Percentiles rank a stretch among this genome's conserved stretches.
Conservation (phyloP, 2,329 filamentous ascomycete species). For the Emergomyces pasteurianus region DNA sequence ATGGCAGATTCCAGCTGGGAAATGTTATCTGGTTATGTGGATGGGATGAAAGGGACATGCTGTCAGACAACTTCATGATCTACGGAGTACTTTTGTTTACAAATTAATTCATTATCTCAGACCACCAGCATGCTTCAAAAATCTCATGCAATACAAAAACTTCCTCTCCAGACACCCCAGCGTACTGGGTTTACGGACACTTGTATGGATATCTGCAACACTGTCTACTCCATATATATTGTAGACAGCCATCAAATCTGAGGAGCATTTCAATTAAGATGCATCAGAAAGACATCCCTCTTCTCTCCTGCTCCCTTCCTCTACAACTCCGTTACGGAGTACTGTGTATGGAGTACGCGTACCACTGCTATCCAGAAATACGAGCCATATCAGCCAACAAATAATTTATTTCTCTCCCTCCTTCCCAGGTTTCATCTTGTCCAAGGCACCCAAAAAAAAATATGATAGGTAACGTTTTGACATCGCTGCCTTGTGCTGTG, state of each 20-base stretch:
- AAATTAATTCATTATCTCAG: not conserved
- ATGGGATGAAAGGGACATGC: too few relatives aligned
- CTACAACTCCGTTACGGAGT: not conserved
- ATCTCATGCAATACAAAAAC: not conserved
- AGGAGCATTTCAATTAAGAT: not conserved
- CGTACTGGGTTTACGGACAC: not conserved
- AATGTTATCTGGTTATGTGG: too few relatives aligned
- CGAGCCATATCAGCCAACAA: too few relatives aligned
- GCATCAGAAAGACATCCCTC: not conserved
- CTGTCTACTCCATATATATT: not conserved
- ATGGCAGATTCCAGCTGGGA: too few relatives aligned
- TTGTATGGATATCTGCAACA: not conserved
- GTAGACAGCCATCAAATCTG: not conserved
- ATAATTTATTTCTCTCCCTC: not conserved
- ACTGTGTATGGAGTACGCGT: not conserved
- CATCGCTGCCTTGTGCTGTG: not conserved
- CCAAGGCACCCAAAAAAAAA: not conserved
- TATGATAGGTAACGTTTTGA: not conserved
- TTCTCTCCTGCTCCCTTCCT: not conserved
- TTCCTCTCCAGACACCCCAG: not conserved
- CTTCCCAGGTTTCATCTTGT: not conserved
- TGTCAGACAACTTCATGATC: too few relatives aligned
- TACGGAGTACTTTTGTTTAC: too few relatives aligned
- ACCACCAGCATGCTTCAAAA: not conserved
- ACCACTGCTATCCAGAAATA: not conserved